Evolutionary conservation across 768 basidiomycete species (phyloP).

Genomic region (Agaricus subrufescens): DNA sequence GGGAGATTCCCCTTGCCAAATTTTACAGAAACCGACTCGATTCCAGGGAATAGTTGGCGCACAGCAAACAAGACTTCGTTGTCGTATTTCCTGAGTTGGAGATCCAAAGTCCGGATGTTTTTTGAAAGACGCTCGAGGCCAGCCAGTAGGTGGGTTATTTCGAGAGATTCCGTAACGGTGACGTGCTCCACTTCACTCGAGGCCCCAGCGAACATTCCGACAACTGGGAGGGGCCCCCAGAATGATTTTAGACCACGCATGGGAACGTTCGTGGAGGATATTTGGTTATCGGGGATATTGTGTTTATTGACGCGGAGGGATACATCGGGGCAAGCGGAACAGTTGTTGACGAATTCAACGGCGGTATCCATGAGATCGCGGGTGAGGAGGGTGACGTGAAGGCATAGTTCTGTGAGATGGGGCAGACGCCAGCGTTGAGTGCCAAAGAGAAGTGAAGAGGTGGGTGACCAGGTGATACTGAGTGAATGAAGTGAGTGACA

Average conservation of each 20-base stretch:
- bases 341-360: conserved; percentile 17
- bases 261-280: conserved; percentile 16
- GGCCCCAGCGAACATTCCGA: conserved; percentile 14
- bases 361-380: conserved; percentile 24
- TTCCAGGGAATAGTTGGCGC: conserved; percentile 18
- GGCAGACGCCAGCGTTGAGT: conserved; percentile 13
- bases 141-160: conserved; percentile 13
- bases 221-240: conserved; percentile 22
- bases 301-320: conserved; percentile 19
- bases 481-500: conserved; percentile 11
- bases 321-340: conserved; percentile 14
- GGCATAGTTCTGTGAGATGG: conserved; percentile 14
- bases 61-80: conserved; percentile 26
- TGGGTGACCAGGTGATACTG: conserved; percentile 13
- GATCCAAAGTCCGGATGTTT: conserved; percentile 17
- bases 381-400: conserved; percentile 20
- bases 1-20: conserved; percentile 19
- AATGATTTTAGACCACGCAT: conserved; percentile 21
- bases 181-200: conserved; percentile 16
- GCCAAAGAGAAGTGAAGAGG: conserved; percentile 15
- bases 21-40: conserved; percentile 17
- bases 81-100: conserved; percentile 23
- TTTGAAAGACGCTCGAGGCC: conserved; percentile 20
- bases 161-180: conserved; percentile 18
- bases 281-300: conserved; percentile 23